These are phyloP conservation scores for Trichoderma sp. DNA, from an alignment of 2,329 filamentous ascomycete species.

Conservation along the genomic window DNA sequence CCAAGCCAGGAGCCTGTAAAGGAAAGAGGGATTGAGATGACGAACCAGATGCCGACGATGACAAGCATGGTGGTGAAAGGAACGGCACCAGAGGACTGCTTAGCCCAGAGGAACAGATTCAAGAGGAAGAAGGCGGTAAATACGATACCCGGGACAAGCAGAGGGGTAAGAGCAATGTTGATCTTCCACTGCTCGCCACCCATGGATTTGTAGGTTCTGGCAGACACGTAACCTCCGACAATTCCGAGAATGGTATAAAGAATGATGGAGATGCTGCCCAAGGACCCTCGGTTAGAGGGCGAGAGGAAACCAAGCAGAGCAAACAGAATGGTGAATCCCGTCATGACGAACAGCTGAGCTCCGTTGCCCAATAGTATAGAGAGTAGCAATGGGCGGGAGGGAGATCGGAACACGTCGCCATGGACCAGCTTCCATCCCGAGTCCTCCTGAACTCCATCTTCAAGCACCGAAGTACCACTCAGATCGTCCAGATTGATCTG, in stretches of 20 bases:
- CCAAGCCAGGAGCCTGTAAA: conserved; percentile 90
- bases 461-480: conserved; percentile 73
- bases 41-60: conserved; percentile 90
- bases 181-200: conserved; percentile 92
- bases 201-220: conserved; percentile 92
- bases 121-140: conserved; percentile 90
- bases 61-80: conserved; percentile 97
- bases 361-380: conserved; percentile 91
- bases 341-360: conserved; percentile 96
- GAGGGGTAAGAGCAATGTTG: conserved; percentile 84
- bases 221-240: conserved; percentile 86
- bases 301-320: conserved; percentile 93
- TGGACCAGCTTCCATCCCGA: conserved; percentile 99
- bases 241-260: conserved; percentile 93
- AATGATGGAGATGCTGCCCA: conserved; percentile 90
- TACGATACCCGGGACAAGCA: conserved; percentile 82
- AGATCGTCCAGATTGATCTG: conserved; percentile 89
- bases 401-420: conserved; percentile 92
- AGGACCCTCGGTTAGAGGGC: conserved; percentile 89
- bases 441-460: conserved; percentile 95
- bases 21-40: conserved; percentile 91
- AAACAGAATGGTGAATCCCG: conserved; percentile 89
- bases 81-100: conserved; percentile 87
- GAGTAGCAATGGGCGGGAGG: conserved; percentile 78
- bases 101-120: conserved; percentile 94